A percentile compares a stretch with the other conserved stretches of the same genome.
Evolutionary conservation across 805 yeast species (phyloP).

Genomic region (Torulaspora gathmanii): DNA sequence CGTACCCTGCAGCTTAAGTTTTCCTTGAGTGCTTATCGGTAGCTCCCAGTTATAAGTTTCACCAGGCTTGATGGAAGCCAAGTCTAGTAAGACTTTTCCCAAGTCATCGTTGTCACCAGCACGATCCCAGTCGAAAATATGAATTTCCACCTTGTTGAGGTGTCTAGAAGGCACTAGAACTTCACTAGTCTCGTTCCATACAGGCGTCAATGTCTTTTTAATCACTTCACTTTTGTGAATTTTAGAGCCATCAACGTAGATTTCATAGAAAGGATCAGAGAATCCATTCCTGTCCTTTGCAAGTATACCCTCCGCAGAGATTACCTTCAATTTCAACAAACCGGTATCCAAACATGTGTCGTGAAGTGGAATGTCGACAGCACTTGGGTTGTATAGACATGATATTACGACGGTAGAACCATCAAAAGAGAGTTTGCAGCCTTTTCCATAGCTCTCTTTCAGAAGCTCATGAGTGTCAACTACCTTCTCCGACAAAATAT

Average conservation of each 20-base stretch:
- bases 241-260: slow-evolving; percentile 51
- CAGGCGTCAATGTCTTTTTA: slow-evolving; percentile 66
- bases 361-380: slow-evolving; percentile 46
- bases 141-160: slow-evolving; percentile 45
- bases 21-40: slow-evolving; percentile 61
- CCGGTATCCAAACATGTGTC: slow-evolving; percentile 73
- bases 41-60: slow-evolving; percentile 44
- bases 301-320: slow-evolving; percentile 49
- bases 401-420: slow-evolving; percentile 43
- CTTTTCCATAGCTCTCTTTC: slow-evolving; percentile 43
- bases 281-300: slow-evolving; percentile 70
- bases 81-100: slow-evolving; percentile 50
- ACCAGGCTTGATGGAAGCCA: slow-evolving; percentile 45
- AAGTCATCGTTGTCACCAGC: slow-evolving; percentile 62
- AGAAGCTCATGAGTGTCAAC: slow-evolving; percentile 53
- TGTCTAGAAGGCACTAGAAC: slow-evolving; percentile 62
- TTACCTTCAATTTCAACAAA: slow-evolving; percentile 48
- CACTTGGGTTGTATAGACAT: slow-evolving; percentile 59
- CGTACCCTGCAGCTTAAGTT: slow-evolving; percentile 46
- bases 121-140: slow-evolving; percentile 73
- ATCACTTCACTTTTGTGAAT: slow-evolving; percentile 55
- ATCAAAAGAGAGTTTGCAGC: slow-evolving; percentile 44
- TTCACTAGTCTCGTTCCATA: slow-evolving; percentile 64
- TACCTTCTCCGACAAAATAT: slow-evolving; percentile 48
- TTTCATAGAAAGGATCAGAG: slow-evolving; percentile 62